These are phyloP conservation scores for Ceraceosorus guamensis DNA, from an alignment of 1,284 basidiomycete species.

Conservation along the genomic window DNA sequence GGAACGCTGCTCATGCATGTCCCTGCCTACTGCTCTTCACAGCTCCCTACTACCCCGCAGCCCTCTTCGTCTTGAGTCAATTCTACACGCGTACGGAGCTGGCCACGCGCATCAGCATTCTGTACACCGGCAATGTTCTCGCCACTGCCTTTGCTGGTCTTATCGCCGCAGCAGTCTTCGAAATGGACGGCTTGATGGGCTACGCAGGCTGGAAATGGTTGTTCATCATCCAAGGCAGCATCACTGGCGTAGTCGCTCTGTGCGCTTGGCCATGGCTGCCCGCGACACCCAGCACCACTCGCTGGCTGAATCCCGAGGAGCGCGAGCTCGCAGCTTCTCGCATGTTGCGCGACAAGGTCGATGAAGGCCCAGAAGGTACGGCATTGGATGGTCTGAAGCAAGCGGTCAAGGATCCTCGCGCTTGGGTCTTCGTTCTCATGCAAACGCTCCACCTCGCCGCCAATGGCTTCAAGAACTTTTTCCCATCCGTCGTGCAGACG, in stretches of 20 bases:
- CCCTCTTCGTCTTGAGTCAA: constrained; percentile 11
- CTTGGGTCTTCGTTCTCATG: constrained; percentile 19
- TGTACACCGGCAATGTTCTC: constrained; percentile 11
- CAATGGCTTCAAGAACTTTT: constrained; percentile 32
- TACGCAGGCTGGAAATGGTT: constrained; percentile 32
- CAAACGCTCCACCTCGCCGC: constrained; percentile 17
- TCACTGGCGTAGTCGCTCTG: constrained; percentile 19
- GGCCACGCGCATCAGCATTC: constrained; percentile 6
- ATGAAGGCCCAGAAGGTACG: constrained; percentile 37
- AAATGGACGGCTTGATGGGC: constrained; percentile 3
- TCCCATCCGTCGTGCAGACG: constrained; percentile 36
- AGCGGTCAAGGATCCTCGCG: constrained; percentile 25
- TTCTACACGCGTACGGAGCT: constrained; percentile 11
- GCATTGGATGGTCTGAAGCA: constrained; percentile 38
- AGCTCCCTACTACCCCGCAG: not conserved
- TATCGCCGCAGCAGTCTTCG: constrained; percentile 11
- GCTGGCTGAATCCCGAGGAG: constrained; percentile 6
- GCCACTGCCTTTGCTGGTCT: constrained; percentile 10
- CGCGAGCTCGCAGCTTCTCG: not conserved
- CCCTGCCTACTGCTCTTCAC: not conserved
- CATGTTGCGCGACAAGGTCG: constrained; percentile 1
- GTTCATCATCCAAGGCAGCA: constrained; percentile 31
- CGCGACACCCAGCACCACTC: constrained; percentile 10
- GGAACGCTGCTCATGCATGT: too few species aligned
- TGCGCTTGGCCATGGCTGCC: constrained; percentile 22